phyloP scores from a whole-genome alignment of 257 asterid genomes.

The Fraxinus excelsior region DNA sequence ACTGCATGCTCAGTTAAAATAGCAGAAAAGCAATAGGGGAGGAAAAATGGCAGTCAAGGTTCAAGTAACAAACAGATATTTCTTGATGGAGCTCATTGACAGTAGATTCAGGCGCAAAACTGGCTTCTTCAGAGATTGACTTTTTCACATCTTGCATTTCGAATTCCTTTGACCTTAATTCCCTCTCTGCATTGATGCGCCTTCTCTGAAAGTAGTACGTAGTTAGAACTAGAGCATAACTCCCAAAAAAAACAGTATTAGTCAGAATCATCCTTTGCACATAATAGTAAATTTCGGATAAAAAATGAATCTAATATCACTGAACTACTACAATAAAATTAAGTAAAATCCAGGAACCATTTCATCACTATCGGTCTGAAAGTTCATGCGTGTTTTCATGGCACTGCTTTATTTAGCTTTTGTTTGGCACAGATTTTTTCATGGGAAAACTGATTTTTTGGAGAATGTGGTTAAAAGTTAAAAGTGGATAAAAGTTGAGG shows the following conservation, averaged over 20 bases:
- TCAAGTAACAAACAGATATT: slow-evolving; percentile 55
- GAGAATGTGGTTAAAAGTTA: no score
- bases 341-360: background rate
- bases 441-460: no score
- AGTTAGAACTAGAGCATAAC: slow-evolving; percentile 22
- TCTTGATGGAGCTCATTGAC: slow-evolving; percentile 76
- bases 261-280: slow-evolving; percentile 2
- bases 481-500: no score
- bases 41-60: slow-evolving; percentile 12
- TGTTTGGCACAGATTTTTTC: no score
- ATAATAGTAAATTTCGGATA: slow-evolving; percentile 2
- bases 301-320: background rate
- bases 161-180: slow-evolving; percentile 51
- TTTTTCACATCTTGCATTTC: slow-evolving; percentile 64
- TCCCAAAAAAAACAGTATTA: slow-evolving; percentile 6
- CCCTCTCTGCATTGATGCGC: slow-evolving; percentile 49
- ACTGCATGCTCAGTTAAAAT: slow-evolving; percentile 16
- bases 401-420: slow-evolving; percentile 1
- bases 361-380: slow-evolving; percentile 5
- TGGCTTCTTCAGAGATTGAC: slow-evolving; percentile 52
- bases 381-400: slow-evolving; percentile 1
- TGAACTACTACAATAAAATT: background rate
- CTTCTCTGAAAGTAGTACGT: slow-evolving; percentile 48
- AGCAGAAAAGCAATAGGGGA: slow-evolving; percentile 3
- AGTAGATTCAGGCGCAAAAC: slow-evolving; percentile 48